Base-by-base conservation (phyloP, 495 filamentous ascomycete genomes). In the Penicillium goetzii region DNA sequence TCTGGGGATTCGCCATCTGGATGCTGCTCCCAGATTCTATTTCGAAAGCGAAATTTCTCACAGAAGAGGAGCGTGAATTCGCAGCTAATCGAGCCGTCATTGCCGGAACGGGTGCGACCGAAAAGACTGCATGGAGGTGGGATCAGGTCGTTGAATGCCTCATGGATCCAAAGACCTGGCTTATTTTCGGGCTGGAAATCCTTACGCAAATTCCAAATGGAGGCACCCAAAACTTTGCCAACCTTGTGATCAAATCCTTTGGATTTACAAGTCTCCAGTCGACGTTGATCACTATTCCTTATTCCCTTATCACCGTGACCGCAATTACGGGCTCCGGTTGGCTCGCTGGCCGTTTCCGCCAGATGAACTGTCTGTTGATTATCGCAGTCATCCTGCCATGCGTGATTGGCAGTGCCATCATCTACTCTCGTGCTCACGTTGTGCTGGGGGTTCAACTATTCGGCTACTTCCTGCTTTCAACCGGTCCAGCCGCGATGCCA, bases 21-120 rank as follows among this genome's bases (percentile, higher is more conserved):
- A 68, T 78, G 9, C 68, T 84, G 34, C 85, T 90, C 52, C 87
- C 88, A 0, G 84, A 88, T 64, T 84, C 84, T 4, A 86, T 87
- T 0, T 83, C 86, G 65, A 83, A 76, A 0, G 86, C 88, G 1
- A 80, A 76, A 36, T 89, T 89, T 60, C 78, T 89, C 19, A 77
- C 72, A 3, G 76, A 80, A 34, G 78, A 81, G 19, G 85, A 89
- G 63, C 84, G 85, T 50, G 72, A 74, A 26, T 67, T 87, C 47
- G 84, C 87, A 59, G 75, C 81, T 7, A 81, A 84, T 49, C 75
- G 87, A 26, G 72, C 64, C 1, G 60, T 80, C 40, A 64, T 75
- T n/a, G 73, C 76, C 11, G 76, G 78, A 21, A 79, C 74, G 41
- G 72, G 72, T 0, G 81, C 81, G 19, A 80, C 86, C 2, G 82